phyloP scores from a whole-genome alignment of 2,329 filamentous ascomycete species.

The Cercospora zeina region DNA sequence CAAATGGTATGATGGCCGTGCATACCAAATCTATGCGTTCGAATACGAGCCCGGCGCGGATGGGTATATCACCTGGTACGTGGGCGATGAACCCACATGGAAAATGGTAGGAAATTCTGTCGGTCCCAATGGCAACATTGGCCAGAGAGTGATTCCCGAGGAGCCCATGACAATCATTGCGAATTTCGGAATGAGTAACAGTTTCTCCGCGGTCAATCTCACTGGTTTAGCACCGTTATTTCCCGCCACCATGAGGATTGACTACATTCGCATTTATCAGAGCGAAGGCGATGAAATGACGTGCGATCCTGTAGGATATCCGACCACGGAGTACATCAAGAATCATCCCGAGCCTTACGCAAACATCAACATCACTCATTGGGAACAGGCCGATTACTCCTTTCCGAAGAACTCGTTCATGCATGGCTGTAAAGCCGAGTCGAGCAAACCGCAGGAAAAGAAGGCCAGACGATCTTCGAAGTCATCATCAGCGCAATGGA shows the following conservation, averaged over 20 bases:
- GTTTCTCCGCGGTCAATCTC: slow-evolving; percentile 63
- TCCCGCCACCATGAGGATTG: slow-evolving; percentile 65
- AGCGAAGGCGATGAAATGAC: slow-evolving; percentile 58
- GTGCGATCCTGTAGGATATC: slow-evolving; percentile 67
- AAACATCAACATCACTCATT: slow-evolving; percentile 64
- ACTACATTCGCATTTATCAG: slow-evolving; percentile 72
- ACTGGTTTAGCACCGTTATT: slow-evolving; percentile 57
- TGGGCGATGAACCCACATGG: slow-evolving; percentile 66
- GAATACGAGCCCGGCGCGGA: slow-evolving; percentile 62
- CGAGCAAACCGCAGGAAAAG: slow-evolving; percentile 22
- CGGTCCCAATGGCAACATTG: slow-evolving; percentile 69
- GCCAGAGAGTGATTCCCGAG: slow-evolving; percentile 63
- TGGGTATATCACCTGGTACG: slow-evolving; percentile 68
- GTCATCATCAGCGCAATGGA: slow-evolving; percentile 3
- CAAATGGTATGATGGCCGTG: slow-evolving; percentile 65
- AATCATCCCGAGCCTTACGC: slow-evolving; percentile 62
- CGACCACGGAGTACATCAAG: slow-evolving; percentile 67
- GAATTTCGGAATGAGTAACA: slow-evolving; percentile 70
- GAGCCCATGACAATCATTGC: slow-evolving; percentile 68
- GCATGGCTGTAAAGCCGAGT: slow-evolving; percentile 51
- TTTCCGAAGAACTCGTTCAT: slow-evolving; percentile 66
- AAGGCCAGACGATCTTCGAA: slow-evolving; percentile 21
- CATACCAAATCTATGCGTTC: slow-evolving; percentile 63
- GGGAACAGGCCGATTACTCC: slow-evolving; percentile 57
- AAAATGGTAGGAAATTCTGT: slow-evolving; percentile 61